Evolutionary conservation across 2,329 filamentous ascomycete species (phyloP), one percentile per base, ranked within the genome.

Genomic region (Paramyrothecium sp.): DNA sequence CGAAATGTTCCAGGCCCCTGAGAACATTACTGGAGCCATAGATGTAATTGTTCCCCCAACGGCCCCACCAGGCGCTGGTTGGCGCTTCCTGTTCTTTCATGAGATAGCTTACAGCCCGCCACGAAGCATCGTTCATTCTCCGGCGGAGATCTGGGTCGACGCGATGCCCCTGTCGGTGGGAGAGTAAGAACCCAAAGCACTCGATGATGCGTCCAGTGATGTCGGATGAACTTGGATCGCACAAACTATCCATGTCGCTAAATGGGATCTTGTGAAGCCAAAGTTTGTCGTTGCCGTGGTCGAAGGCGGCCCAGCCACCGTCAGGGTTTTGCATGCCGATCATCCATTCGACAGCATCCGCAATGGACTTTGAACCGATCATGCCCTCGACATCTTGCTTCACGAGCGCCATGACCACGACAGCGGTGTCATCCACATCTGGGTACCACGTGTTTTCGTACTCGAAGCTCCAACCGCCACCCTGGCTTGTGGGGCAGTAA

Each of bases 231-330:
- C 51, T 54, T 22, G 56, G 56, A 53, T 58, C 56, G 34, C 56
- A 52, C 7, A 59, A 26, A 3, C 47, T 34, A 19, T 48, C 50
- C 54, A 56, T 56, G 34, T 59, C 57, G n/a, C 57, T 59, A 21
- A 59, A 59, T 2, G 57, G 57, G 10, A 59, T 54, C 46, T 54
- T 59, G 34, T 59, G 55, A 7, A 59, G 34, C 57, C 57, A 59
- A 3, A 59, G 30, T 13, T 22, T 50, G 52, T 59, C 41, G 33
- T 59, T 56, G 16, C 55, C 20, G 21, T 30, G 23, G 23, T 59
- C 54, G 23, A 54, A 59, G 19, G 22, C 54, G 38, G n/a, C 54
- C 47, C 47, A 56, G 51, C 47, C 57, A 7, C 22, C 55, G 34
- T 49, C 54, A 3, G 11, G 41, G 51, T 56, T 56, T 46, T 59